Evolutionary conservation across 805 yeast genomes (phyloP).

Genomic region (Ascoidea tarda): DNA sequence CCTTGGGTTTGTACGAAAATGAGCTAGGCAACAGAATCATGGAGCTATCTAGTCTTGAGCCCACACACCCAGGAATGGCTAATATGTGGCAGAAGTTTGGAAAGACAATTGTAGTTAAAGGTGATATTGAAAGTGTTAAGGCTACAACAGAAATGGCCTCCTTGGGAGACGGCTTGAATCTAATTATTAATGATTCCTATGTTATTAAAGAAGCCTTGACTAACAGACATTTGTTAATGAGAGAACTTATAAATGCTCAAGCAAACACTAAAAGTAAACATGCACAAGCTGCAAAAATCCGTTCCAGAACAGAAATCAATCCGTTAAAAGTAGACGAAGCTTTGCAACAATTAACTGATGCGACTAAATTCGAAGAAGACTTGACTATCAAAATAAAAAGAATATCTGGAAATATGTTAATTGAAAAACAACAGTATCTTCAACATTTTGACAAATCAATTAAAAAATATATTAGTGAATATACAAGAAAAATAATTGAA

Average conservation of each 20-base stretch:
- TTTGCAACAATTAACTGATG: slow-evolving; percentile 60
- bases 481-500: slow-evolving; percentile 61
- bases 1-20: slow-evolving; percentile 42
- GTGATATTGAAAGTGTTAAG: slow-evolving; percentile 64
- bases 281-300: slow-evolving; percentile 54
- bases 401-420: slow-evolving; percentile 73
- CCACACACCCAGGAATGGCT: slow-evolving; percentile 54
- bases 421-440: slow-evolving; percentile 52
- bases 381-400: slow-evolving; percentile 67
- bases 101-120: slow-evolving; percentile 50
- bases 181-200: slow-evolving; percentile 61
- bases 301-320: slow-evolving; percentile 59
- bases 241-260: slow-evolving; percentile 75
- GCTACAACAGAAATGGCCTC: slow-evolving; percentile 62
- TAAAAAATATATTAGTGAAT: slow-evolving; percentile 37
- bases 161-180: slow-evolving; percentile 59
- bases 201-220: slow-evolving; percentile 87
- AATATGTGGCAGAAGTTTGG: slow-evolving; percentile 68
- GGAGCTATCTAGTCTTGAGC: slow-evolving; percentile 30
- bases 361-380: slow-evolving; percentile 62
- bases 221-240: slow-evolving; percentile 82
- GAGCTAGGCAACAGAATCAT: slow-evolving; percentile 29
- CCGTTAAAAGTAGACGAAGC: slow-evolving; percentile 90
- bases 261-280: slow-evolving; percentile 57
- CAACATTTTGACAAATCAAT: slow-evolving; percentile 43